phyloP scores from a whole-genome alignment of 495 filamentous ascomycete genomes.

The Penicillium salamii region DNA sequence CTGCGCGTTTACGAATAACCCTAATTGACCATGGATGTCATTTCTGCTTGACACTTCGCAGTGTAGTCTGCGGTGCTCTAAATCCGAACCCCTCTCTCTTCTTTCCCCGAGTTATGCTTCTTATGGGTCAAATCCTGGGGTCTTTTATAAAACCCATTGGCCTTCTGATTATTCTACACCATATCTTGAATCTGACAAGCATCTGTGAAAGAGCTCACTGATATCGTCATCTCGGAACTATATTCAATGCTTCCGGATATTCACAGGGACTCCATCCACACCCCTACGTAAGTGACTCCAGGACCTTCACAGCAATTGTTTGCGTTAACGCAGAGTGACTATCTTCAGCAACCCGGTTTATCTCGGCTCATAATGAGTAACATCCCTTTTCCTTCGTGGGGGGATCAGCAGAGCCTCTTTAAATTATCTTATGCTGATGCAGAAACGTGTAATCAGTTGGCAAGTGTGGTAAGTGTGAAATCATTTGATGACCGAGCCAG shows the following conservation, averaged over 20 bases:
- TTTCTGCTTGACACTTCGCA: constrained; percentile 2
- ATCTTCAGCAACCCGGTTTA: not conserved
- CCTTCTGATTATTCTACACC: not conserved
- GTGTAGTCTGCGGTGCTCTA: constrained; percentile 3
- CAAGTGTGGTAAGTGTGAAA: constrained; percentile 24
- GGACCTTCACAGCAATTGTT: too few species aligned
- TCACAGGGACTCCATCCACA: not conserved
- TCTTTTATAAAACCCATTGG: constrained; percentile 12
- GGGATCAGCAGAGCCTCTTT: constrained; percentile 29
- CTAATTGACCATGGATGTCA: constrained; percentile 6
- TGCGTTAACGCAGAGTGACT: too few species aligned
- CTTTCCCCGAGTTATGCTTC: constrained; percentile 1
- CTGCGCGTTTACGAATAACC: not conserved
- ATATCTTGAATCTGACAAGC: constrained; percentile 6
- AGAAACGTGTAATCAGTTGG: constrained; percentile 27
- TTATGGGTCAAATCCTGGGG: constrained; percentile 10
- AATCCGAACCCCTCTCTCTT: not conserved
- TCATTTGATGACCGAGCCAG: not conserved
- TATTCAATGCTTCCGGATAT: not conserved
- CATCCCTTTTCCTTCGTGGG: constrained; percentile 27
- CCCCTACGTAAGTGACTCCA: not conserved
- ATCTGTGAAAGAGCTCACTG: not conserved
- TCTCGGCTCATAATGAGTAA: constrained; percentile 22
- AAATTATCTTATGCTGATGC: constrained; percentile 29
- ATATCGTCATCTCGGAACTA: constrained; percentile 1